phyloP scores from a whole-genome alignment of 148 eudicot genomes.

The Pouteria glomerata region DNA sequence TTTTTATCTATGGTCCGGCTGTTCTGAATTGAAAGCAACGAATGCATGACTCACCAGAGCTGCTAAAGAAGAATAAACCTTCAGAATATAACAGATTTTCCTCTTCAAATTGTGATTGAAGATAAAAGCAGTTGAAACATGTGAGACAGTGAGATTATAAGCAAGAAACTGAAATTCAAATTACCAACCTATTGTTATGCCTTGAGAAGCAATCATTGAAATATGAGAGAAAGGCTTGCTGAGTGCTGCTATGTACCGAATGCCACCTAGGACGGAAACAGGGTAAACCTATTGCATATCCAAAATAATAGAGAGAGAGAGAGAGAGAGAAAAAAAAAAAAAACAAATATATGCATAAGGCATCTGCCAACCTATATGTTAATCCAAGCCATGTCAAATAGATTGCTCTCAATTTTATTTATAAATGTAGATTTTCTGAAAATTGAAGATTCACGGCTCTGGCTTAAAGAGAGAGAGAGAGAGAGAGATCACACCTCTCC shows the following conservation, averaged over 20 bases:
- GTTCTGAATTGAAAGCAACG: background rate
- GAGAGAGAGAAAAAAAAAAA: background rate
- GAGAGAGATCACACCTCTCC: no score
- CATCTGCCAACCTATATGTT: background rate
- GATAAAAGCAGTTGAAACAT: background rate
- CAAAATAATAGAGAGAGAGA: background rate
- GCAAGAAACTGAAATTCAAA: background rate
- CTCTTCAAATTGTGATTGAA: background rate
- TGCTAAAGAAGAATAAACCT: no score
- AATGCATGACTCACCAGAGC: background rate
- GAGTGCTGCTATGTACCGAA: constrained; percentile 60
- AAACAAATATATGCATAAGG: background rate
- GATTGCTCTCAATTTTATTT: background rate
- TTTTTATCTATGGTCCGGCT: background rate
- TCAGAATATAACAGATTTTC: background rate
- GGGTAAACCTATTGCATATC: constrained; percentile 61
- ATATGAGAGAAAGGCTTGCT: constrained; percentile 78
- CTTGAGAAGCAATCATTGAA: constrained; percentile 90
- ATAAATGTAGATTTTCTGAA: background rate
- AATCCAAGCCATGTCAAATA: background rate
- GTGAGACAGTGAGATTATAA: background rate
- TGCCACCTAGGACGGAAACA: constrained; percentile 74
- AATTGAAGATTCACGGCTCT: no score
- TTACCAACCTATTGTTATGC: constrained; percentile 58
- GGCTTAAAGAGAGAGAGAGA: no score